Percentiles rank a stretch among this genome's conserved stretches.
Evolutionary conservation across 1,284 basidiomycete species (phyloP).

Genomic region (Marasmius fiardii): DNA sequence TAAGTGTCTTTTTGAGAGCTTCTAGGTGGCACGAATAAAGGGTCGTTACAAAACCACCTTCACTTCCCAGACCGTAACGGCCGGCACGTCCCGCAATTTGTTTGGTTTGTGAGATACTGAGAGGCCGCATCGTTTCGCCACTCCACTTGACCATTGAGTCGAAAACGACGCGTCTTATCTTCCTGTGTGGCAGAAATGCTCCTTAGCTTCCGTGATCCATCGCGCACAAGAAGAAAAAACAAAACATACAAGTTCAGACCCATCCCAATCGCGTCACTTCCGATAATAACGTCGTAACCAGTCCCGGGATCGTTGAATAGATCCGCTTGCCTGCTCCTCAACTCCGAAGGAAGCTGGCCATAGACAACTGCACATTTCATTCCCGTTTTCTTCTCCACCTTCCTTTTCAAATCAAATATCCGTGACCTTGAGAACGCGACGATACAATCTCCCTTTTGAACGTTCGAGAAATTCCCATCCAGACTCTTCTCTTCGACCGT

Average conservation of each 20-base stretch:
- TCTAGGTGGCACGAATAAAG: slow-evolving; percentile 66
- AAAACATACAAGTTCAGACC: slow-evolving; percentile 85
- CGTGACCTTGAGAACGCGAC: slow-evolving; percentile 81
- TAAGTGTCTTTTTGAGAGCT: slow-evolving; percentile 47
- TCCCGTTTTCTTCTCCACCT: slow-evolving; percentile 68
- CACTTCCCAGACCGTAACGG: slow-evolving; percentile 75
- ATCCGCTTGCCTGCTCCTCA: slow-evolving; percentile 84
- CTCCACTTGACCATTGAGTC: slow-evolving; percentile 75
- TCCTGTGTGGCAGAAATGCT: slow-evolving; percentile 46
- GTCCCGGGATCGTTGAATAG: slow-evolving; percentile 82
- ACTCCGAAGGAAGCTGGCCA: slow-evolving; percentile 86
- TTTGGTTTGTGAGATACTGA: slow-evolving; percentile 85
- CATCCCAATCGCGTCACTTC: slow-evolving; percentile 94
- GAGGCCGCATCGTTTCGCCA: slow-evolving; percentile 46
- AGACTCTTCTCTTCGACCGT: slow-evolving; percentile 67
- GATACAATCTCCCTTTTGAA: slow-evolving; percentile 87
- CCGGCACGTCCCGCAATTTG: slow-evolving; percentile 97
- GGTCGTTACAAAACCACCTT: slow-evolving; percentile 71
- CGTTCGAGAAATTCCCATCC: slow-evolving; percentile 55
- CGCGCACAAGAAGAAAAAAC: slow-evolving; percentile 2
- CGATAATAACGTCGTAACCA: slow-evolving; percentile 83
- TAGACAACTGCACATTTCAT: slow-evolving; percentile 88
- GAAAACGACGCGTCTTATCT: slow-evolving; percentile 92
- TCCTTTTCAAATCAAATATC: slow-evolving; percentile 79
- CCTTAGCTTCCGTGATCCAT: neutral